Base-by-base conservation (phyloP, 768 basidiomycete species). In the Kondoa malvinella region DNA sequence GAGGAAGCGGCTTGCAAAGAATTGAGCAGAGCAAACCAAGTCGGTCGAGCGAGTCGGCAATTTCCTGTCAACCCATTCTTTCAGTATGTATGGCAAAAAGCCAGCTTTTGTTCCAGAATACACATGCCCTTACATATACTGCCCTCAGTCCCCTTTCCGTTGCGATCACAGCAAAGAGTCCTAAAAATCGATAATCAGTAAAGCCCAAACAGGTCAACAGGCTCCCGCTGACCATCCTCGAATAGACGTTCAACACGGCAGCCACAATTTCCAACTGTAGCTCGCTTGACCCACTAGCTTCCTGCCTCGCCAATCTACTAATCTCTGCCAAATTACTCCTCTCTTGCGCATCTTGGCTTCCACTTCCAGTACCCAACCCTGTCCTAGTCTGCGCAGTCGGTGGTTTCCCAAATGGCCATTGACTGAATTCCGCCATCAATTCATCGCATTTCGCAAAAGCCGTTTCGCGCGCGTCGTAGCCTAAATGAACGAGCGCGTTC, bases 401-500 rank as follows among this genome's bases (percentile, higher is more conserved):
- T 64, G 34, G 30, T 29, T 64, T 31, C 34, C 80, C 91, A 74
- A 88, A 92, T 15, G 94, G 94, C 91, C 91, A 99, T 32, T 80
- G 81, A 31, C 84, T 82, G 77, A 97, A 97, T 78, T 92, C 94
- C 57, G 85, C 87, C 34, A 99, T 80, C 29, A 99, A 84, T 71
- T 99, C 95, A 75, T 99, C 94, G 73, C 89, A 91, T 69, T 95
- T 80, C 71, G 85, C 86, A 76, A 96, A 95, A 33, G 94, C 92
- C 2, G 84, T 85, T 80, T 99, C 95, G 66, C 94, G 79, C 66
- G 92, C 88, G 76, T 97, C 95, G 74, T 94, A 97, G 17, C 84
- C 86, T 29, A 97, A 79, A 70, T 90, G 80, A 66, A 85, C 84
- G 72, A 96, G 87, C 8, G 92, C 91, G 74, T 96, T 95, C 75